A percentile compares a stretch with the other conserved stretches of the same genome.
phyloP scores from a whole-genome alignment of 2,329 filamentous ascomycete species.

The Fusarium musae region DNA sequence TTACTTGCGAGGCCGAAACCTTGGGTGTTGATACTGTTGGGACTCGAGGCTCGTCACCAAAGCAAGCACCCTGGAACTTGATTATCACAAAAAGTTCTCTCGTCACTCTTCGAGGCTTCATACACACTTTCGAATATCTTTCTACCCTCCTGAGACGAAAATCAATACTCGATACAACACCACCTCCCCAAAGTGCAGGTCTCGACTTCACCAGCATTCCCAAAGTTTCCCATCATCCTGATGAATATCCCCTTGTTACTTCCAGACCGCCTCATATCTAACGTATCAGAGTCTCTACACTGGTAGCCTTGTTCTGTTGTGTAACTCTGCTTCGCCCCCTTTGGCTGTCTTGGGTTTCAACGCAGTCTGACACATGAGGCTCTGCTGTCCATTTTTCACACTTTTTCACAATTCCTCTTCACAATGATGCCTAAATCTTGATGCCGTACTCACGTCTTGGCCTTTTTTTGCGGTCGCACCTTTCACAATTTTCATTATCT shows the following conservation, averaged over 20 bases:
- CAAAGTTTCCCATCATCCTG: background rate
- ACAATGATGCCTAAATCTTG: background rate
- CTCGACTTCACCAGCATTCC: background rate
- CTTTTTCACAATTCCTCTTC: background rate
- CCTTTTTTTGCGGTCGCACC: background rate
- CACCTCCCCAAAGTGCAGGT: background rate
- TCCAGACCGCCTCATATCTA: background rate
- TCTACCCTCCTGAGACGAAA: background rate
- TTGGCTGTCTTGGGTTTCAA: background rate
- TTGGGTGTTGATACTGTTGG: no score
- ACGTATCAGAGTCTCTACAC: background rate
- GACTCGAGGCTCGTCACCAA: no score
- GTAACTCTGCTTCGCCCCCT: slow-evolving; percentile 19
- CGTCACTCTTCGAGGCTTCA: fast-evolving
- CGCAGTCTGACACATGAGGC: slow-evolving; percentile 25
- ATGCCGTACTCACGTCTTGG: background rate
- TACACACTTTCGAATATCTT: fast-evolving
- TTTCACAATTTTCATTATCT: background rate
- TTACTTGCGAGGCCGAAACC: no score
- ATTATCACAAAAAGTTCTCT: background rate
- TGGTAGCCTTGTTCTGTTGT: slow-evolving; percentile 2
- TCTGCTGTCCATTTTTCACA: slow-evolving; percentile 5
- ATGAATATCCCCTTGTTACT: background rate
- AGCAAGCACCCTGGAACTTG: no score
- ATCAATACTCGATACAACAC: background rate